Evolutionary conservation across 768 basidiomycete genomes (phyloP).

Genomic region (Suillus variegatus): DNA sequence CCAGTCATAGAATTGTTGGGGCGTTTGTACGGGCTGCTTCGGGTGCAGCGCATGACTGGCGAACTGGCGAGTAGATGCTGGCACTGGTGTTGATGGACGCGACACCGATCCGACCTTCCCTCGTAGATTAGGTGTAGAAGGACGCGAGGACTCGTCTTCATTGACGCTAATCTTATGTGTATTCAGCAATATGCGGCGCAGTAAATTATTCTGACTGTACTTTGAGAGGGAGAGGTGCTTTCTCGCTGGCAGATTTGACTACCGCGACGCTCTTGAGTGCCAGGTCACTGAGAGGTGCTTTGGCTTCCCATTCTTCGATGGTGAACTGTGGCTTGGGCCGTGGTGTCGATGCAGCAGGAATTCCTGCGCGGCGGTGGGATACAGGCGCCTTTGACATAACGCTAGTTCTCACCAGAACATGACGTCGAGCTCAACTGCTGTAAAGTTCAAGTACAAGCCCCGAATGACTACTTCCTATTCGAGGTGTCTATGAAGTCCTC

Average conservation of each 20-base stretch:
- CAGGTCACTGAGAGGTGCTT: conserved; percentile 71
- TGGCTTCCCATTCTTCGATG: conserved; percentile 91
- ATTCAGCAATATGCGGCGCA: conserved; percentile 28
- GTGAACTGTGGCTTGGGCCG: conserved; percentile 52
- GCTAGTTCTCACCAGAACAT: conserved; percentile 7
- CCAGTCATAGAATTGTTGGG: conserved; percentile 98
- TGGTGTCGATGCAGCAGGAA: conserved; percentile 25
- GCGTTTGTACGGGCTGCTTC: conserved; percentile 77
- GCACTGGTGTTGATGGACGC: conserved; percentile 47
- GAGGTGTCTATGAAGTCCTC: background rate
- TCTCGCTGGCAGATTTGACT: conserved; percentile 63
- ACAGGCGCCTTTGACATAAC: conserved; percentile 8
- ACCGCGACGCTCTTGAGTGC: conserved; percentile 65
- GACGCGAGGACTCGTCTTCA: conserved; percentile 33
- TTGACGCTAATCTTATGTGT: conserved; percentile 44
- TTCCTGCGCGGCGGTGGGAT: conserved; percentile 27
- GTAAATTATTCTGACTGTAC: conserved; percentile 42
- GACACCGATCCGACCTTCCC: conserved; percentile 43
- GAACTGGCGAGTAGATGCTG: conserved; percentile 19
- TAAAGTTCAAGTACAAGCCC: background rate
- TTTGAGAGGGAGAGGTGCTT: conserved; percentile 69
- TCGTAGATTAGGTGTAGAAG: conserved; percentile 39
- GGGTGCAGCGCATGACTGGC: conserved; percentile 65
- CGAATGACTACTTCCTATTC: background rate
- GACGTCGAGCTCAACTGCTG: conserved; percentile 1